Conservation (phyloP, 495 filamentous ascomycete species). For the Lineolata rhizophorae region DNA sequence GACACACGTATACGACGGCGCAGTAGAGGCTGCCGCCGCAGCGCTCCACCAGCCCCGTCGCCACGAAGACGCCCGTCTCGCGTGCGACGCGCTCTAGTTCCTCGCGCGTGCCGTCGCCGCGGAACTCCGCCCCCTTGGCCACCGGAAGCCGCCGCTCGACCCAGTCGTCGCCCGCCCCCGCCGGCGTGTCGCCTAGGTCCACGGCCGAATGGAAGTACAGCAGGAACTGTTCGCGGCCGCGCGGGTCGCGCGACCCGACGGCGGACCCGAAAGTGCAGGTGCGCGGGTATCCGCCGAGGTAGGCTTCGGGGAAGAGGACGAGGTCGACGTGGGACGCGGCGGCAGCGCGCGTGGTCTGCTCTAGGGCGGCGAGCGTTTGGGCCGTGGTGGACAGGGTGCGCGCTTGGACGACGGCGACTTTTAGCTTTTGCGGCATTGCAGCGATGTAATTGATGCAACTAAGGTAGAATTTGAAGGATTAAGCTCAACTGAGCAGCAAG, state of each 20-base stretch:
- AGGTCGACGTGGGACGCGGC: constrained; percentile 38
- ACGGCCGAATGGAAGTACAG: constrained; percentile 57
- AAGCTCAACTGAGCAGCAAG: too few species aligned
- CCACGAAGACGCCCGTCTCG: constrained; percentile 61
- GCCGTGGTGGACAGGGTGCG: constrained; percentile 39
- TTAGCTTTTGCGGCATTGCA: constrained; percentile 27
- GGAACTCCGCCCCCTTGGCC: constrained; percentile 18
- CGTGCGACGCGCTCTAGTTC: constrained; percentile 48
- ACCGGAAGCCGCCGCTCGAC: constrained; percentile 35
- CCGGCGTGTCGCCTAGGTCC: constrained; percentile 70
- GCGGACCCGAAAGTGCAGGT: constrained; percentile 55
- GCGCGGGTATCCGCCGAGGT: constrained; percentile 80
- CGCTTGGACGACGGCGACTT: constrained; percentile 58
- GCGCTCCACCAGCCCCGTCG: constrained; percentile 58
- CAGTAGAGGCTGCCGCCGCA: constrained; percentile 72
- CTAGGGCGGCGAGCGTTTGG: constrained; percentile 44
- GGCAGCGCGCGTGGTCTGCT: constrained; percentile 29
- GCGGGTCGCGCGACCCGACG: constrained; percentile 42
- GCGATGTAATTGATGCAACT: too few species aligned
- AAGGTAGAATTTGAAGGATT: too few species aligned
- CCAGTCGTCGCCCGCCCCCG: constrained; percentile 54
- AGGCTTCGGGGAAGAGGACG: constrained; percentile 82
- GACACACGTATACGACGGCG: constrained; percentile 63
- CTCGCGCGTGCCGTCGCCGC: constrained; percentile 79
- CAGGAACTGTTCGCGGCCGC: constrained; percentile 66